Conservation (phyloP, 1,284 basidiomycete genomes). For the Athelia sp. region DNA sequence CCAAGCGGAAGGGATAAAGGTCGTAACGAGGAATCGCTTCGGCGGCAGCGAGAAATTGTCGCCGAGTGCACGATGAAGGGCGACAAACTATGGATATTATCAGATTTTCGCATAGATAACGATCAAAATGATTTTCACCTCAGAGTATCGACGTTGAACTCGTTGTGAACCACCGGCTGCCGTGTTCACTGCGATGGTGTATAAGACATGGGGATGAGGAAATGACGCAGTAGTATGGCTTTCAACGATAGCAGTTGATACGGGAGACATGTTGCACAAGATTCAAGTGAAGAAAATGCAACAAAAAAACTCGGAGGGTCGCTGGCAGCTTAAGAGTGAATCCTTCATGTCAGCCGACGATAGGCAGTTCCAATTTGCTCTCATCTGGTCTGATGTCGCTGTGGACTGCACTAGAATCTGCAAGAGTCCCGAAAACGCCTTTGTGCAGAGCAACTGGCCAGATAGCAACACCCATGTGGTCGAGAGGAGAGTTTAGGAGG, state of each 20-base stretch:
- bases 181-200: constrained; percentile 32
- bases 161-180: constrained; percentile 27
- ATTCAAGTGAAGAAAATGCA: not conserved
- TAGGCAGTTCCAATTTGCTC: too few relatives aligned
- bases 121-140: constrained; percentile 24
- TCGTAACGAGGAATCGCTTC: constrained; percentile 41
- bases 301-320: not conserved
- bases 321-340: constrained; percentile 15
- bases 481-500: too few relatives aligned
- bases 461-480: too few relatives aligned
- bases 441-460: too few relatives aligned
- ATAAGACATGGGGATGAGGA: constrained; percentile 48
- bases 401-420: too few relatives aligned
- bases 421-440: too few relatives aligned
- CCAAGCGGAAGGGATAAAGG: constrained; percentile 48
- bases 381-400: too few relatives aligned
- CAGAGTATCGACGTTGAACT: constrained; percentile 44
- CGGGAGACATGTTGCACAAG: too few relatives aligned
- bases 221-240: constrained; percentile 44
- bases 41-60: constrained; percentile 39
- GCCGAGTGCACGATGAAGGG: constrained; percentile 31
- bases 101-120: not conserved
- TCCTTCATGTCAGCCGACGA: constrained; percentile 7
- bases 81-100: constrained; percentile 32
- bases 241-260: constrained; percentile 17